phyloP scores from a whole-genome alignment of 192 early-diverging fungal species.

The Thamnidium elegans region DNA sequence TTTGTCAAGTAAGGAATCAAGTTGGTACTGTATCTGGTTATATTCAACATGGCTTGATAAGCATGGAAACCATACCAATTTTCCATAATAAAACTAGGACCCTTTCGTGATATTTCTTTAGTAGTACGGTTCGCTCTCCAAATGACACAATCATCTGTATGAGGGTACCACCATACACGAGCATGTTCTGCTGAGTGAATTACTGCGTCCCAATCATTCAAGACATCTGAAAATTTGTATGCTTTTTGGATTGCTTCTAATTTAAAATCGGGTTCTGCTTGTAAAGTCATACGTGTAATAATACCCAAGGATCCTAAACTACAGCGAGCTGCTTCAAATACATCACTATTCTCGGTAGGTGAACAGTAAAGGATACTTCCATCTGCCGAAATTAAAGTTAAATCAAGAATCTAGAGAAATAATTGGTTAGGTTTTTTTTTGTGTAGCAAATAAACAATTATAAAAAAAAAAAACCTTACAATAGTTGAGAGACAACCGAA shows the following conservation, averaged over 20 bases:
- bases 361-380: constrained; percentile 54
- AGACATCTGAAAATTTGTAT: constrained; percentile 49
- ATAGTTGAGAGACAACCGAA: constrained; percentile 57
- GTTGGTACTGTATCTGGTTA: constrained; percentile 47
- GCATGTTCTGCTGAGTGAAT: constrained; percentile 68
- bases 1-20: constrained; percentile 48
- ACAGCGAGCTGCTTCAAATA: constrained; percentile 69
- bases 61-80: constrained; percentile 38
- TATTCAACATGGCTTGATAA: constrained; percentile 58
- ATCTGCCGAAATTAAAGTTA: constrained; percentile 62
- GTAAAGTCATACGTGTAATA: constrained; percentile 62
- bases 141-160: constrained; percentile 64
- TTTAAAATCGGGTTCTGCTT: constrained; percentile 61
- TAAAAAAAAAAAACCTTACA: constrained; percentile 36
- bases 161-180: constrained; percentile 78
- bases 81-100: constrained; percentile 30
- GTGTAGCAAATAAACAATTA: background rate
- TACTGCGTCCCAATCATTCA: constrained; percentile 48
- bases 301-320: constrained; percentile 67
- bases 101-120: constrained; percentile 23
- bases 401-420: constrained; percentile 38
- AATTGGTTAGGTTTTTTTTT: background rate
- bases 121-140: constrained; percentile 65
- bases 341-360: constrained; percentile 37
- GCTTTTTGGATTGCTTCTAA: constrained; percentile 69